phyloP scores from a whole-genome alignment of 2,329 filamentous ascomycete genomes.

The Fulvia fulva region DNA sequence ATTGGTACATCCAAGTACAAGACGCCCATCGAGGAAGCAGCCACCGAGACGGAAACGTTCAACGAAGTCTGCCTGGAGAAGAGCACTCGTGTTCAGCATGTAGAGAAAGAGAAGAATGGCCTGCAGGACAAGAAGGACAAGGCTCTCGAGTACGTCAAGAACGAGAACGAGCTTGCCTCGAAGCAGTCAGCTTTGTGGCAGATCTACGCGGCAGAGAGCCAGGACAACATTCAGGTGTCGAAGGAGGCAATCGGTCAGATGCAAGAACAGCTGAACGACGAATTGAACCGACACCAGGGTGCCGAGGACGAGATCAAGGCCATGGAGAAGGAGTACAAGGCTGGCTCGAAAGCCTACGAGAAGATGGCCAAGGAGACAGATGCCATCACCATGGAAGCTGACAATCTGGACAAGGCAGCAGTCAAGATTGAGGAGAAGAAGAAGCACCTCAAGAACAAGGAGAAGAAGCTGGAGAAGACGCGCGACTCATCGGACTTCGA shows the following conservation, averaged over 20 bases:
- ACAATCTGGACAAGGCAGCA: slow-evolving; percentile 90
- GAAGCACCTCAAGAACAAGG: slow-evolving; percentile 86
- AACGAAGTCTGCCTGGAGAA: slow-evolving; percentile 97
- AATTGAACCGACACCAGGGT: slow-evolving; percentile 87
- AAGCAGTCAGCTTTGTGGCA: slow-evolving; percentile 94
- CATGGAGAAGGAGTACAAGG: slow-evolving; percentile 78
- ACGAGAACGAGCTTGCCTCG: slow-evolving; percentile 86
- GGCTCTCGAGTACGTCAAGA: slow-evolving; percentile 79
- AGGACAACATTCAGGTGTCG: slow-evolving; percentile 82
- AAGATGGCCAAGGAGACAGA: slow-evolving; percentile 77
- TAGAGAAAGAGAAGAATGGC: slow-evolving; percentile 91
- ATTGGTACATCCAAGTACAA: slow-evolving; percentile 99
- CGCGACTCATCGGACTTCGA: slow-evolving; percentile 73
- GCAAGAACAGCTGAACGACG: slow-evolving; percentile 77
- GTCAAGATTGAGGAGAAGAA: slow-evolving; percentile 98
- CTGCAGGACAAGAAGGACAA: slow-evolving; percentile 97
- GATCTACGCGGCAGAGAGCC: slow-evolving; percentile 81
- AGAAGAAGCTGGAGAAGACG: slow-evolving; percentile 90
- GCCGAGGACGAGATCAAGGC: slow-evolving; percentile 86
- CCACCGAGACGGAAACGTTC: slow-evolving; percentile 80
- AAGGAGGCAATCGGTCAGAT: slow-evolving; percentile 88
- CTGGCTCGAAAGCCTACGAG: slow-evolving; percentile 78
- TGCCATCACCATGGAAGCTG: slow-evolving; percentile 75
- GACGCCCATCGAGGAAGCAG: slow-evolving; percentile 89
- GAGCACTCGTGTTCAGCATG: slow-evolving; percentile 89